phyloP scores from a whole-genome alignment of 129 eudicot species.

The Lactuca sativa region DNA sequence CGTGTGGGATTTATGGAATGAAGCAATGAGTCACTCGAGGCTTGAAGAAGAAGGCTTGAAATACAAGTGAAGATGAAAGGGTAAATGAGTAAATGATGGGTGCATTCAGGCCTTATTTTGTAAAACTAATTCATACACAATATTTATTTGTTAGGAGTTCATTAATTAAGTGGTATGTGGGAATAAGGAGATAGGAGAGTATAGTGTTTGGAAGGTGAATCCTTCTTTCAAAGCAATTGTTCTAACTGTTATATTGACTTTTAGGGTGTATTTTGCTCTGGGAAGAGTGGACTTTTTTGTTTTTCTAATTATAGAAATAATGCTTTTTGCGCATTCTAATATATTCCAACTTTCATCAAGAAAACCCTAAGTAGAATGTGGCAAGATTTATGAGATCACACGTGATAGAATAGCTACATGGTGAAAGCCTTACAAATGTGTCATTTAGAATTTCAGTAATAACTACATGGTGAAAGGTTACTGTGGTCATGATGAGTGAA shows the following conservation, averaged over 20 bases:
- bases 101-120: not conserved
- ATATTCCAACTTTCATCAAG: no score
- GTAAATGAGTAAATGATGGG: not conserved
- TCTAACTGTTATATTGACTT: constrained; percentile 3
- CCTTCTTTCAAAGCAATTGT: not conserved
- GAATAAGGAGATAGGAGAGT: constrained; percentile 29
- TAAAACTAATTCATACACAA: constrained; percentile 19
- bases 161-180: constrained; percentile 18
- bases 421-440: no score
- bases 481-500: no score
- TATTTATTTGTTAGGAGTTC: constrained; percentile 17
- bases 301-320: not conserved
- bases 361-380: no score
- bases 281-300: constrained; percentile 7
- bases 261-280: no score
- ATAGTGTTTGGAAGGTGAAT: constrained; percentile 14
- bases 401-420: no score
- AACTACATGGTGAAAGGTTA: no score
- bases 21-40: not conserved
- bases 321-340: no score
- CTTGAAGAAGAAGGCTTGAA: not conserved
- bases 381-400: no score
- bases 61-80: constrained; percentile 5
- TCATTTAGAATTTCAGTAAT: no score
- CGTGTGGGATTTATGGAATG: constrained; percentile 23